phyloP scores from a whole-genome alignment of 371 early-diverging fungal genomes.

The Lichtheimia ornata region DNA sequence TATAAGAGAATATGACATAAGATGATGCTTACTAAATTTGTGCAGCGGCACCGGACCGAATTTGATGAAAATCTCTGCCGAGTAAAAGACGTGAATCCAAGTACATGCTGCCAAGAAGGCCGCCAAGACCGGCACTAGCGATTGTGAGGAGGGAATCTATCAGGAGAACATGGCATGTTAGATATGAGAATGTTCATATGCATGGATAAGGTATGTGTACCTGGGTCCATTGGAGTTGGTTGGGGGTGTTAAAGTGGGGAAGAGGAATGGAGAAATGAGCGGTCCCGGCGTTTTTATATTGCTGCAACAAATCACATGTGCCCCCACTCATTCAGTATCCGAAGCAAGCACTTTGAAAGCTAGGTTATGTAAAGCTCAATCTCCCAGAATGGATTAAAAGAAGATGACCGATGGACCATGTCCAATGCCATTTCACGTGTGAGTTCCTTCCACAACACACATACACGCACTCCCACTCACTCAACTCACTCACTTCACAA shows the following conservation, averaged over 20 bases:
- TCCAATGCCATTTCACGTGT: neutral
- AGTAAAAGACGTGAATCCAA: conserved; percentile 30
- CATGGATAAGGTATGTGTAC: too few species aligned
- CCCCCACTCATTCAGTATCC: conserved; percentile 8
- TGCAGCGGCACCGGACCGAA: conserved; percentile 22
- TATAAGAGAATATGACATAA: neutral
- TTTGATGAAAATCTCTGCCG: conserved; percentile 26
- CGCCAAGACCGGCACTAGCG: conserved; percentile 28
- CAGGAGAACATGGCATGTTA: neutral
- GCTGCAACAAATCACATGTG: neutral
- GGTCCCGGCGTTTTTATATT: conserved; percentile 2
- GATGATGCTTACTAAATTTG: conserved; percentile 18
- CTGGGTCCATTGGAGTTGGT: too few species aligned
- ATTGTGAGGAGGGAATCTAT: conserved; percentile 17
- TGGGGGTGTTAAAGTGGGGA: too few species aligned
- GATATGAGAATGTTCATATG: too few species aligned
- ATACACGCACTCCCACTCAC: too few species aligned
- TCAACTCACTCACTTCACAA: too few species aligned
- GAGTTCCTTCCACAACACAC: too few species aligned
- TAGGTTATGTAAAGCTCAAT: conserved; percentile 5
- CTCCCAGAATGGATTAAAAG: conserved; percentile 13
- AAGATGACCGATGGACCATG: conserved; percentile 9
- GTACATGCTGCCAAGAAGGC: conserved; percentile 34
- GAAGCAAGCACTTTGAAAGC: conserved; percentile 7
- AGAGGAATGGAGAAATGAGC: neutral